phyloP scores from a whole-genome alignment of 1,284 basidiomycete species.

The Puccinia triticina region DNA sequence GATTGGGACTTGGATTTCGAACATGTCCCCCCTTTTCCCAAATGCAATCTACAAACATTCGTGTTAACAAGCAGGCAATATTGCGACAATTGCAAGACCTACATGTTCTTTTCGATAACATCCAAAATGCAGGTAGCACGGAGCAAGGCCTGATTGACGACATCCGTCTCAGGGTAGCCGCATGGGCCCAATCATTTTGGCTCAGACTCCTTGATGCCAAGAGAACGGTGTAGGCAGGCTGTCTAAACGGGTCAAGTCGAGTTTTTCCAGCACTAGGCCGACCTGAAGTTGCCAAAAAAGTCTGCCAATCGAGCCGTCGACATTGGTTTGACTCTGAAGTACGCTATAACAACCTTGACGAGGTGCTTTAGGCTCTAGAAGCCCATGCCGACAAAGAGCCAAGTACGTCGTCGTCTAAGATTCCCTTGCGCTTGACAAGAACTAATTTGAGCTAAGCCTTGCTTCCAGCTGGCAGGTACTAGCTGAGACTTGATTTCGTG shows the following conservation, averaged over 20 bases:
- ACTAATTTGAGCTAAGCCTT: background rate
- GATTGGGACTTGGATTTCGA: no score
- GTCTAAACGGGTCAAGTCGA: background rate
- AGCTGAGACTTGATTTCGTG: background rate
- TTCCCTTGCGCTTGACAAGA: background rate
- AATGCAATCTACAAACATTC: no score
- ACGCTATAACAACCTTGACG: background rate
- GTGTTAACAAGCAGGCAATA: no score
- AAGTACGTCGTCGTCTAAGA: background rate
- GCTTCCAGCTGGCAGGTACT: background rate
- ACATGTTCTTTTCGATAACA: no score
- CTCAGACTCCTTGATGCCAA: background rate
- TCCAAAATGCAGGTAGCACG: no score
- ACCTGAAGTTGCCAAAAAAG: background rate
- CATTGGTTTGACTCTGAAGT: background rate
- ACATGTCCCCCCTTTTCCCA: no score
- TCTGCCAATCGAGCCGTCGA: background rate
- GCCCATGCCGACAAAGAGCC: background rate
- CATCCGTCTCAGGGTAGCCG: background rate
- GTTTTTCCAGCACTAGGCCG: background rate
- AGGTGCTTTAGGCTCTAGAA: background rate
- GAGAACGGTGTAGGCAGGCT: background rate
- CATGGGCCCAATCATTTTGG: background rate
- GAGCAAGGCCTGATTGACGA: background rate
- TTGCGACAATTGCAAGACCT: no score